Evolutionary conservation across 148 eudicot species (phyloP), one percentile per base, ranked within the genome.

Genomic region (Vaccinium myrtillus): DNA sequence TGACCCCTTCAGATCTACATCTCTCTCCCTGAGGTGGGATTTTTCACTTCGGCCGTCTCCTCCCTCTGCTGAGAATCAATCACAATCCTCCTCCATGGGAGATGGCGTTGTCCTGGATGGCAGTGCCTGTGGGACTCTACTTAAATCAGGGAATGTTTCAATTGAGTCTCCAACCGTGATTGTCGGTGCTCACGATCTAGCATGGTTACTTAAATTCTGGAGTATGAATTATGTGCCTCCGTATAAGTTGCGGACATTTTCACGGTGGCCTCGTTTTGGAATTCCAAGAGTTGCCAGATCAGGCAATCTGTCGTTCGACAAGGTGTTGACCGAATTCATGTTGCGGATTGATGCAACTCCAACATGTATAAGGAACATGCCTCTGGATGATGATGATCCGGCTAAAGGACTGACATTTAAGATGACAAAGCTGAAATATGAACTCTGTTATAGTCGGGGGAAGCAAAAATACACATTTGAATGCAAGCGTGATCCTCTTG

Each of bases 231-330:
- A 92, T 83, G 39, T 91, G 71, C 99, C 99, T 86, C 99, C 99
- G 13, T 90, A 97, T 70, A 97, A 97, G 86, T 85, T 97, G 87
- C 96, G 99, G 55, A 84, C 90, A 56, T 97, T 94, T 88, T 95
- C 99, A 43, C 92, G 99, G 81, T 97, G 99, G 99, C 98, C 98
- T 79, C 98, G 99, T 69, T 97, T 87, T 89, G 98, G 98, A 87
- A 91, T 92, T 82, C 98, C 98, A 71, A 93, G 99, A 91, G 51
- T 91, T 87, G 90, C 94, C 53, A 95, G 99, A 88, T 97, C 99
- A 23, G 99, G 99, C 82, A 97, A 97, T 93, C 85, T 97, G 88
- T 94, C 99, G 39, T 63, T 97, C 58, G 99, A 97, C 88, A 93
- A 89, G 87, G 99, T 97, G 75, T 93, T 97, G 95, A 97, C 98